Evolutionary conservation across 106 monocot genomes (phyloP).

Genomic region (Platanthera zijinensis): DNA sequence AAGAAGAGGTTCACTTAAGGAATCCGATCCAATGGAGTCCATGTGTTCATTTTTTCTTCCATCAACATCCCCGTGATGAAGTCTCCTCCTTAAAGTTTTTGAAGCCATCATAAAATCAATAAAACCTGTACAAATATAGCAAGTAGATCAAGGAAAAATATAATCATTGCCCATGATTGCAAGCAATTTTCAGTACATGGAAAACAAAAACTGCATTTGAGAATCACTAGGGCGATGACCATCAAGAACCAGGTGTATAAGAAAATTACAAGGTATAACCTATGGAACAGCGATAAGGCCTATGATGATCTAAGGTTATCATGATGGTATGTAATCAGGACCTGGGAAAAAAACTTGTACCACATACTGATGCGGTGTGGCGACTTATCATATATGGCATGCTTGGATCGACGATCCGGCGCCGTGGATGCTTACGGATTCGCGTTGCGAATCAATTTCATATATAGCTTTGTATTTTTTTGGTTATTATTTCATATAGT

Average conservation of each 20-base stretch:
- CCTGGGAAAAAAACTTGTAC: no score
- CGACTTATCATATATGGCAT: no score
- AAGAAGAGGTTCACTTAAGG: constrained; percentile 73
- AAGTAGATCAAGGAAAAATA: not conserved
- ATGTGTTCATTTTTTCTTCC: constrained; percentile 54
- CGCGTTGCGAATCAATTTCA: no score
- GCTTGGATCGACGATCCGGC: no score
- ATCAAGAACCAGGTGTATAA: no score
- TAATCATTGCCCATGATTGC: not conserved
- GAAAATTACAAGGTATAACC: not conserved
- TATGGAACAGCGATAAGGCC: not conserved
- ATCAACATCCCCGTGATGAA: constrained; percentile 73
- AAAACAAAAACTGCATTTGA: not conserved
- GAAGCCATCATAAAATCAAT: constrained; percentile 44
- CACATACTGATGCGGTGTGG: no score
- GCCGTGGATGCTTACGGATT: no score
- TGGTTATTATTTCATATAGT: no score
- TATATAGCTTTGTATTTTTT: no score
- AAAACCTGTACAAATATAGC: not conserved
- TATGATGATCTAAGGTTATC: not conserved
- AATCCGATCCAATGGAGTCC: constrained; percentile 27
- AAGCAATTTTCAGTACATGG: not conserved
- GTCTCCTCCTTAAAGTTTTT: constrained; percentile 50
- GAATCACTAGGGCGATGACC: not conserved
- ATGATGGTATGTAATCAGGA: not conserved